Conservation (phyloP, 2,329 filamentous ascomycete species). For the Arthroderma sp. region DNA sequence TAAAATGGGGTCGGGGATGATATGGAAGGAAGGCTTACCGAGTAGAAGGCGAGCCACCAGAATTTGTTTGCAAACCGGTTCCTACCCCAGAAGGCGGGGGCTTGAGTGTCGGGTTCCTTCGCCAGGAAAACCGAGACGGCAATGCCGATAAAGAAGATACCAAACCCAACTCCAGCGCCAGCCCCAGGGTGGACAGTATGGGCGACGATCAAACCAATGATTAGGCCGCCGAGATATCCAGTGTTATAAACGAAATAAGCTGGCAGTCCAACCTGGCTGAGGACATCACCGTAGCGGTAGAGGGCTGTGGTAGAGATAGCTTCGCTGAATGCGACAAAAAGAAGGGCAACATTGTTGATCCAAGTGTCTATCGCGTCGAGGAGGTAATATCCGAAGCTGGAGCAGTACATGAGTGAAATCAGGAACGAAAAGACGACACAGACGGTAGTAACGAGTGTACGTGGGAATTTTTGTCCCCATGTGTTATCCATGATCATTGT, state of each 20-base stretch:
- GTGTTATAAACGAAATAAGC: conserved; percentile 36
- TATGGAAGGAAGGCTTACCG: conserved; percentile 24
- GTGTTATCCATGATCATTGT: conserved; percentile 38
- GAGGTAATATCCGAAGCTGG: conserved; percentile 42
- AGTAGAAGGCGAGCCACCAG: conserved; percentile 42
- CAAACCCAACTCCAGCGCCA: conserved; percentile 37
- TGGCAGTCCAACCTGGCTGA: conserved; percentile 33
- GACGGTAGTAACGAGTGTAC: conserved; percentile 19
- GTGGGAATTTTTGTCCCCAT: conserved; percentile 28
- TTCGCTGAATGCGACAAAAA: conserved; percentile 43
- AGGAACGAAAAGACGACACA: neutral
- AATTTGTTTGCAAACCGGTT: conserved; percentile 27
- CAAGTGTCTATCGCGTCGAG: conserved; percentile 41
- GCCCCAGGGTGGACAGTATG: conserved; percentile 23
- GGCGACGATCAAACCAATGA: conserved; percentile 34
- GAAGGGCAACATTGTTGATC: conserved; percentile 41
- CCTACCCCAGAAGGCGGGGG: conserved; percentile 27
- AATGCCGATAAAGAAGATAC: conserved; percentile 31
- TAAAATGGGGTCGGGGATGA: no score
- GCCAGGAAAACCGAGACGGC: conserved; percentile 26
- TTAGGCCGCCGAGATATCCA: conserved; percentile 37
- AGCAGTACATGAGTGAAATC: conserved; percentile 43
- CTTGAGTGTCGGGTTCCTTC: conserved; percentile 27
- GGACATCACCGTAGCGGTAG: conserved; percentile 41
- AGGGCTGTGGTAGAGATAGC: conserved; percentile 39